phyloP scores from a whole-genome alignment of 2,329 filamentous ascomycete species.

The Drechslerella dactyloides region DNA sequence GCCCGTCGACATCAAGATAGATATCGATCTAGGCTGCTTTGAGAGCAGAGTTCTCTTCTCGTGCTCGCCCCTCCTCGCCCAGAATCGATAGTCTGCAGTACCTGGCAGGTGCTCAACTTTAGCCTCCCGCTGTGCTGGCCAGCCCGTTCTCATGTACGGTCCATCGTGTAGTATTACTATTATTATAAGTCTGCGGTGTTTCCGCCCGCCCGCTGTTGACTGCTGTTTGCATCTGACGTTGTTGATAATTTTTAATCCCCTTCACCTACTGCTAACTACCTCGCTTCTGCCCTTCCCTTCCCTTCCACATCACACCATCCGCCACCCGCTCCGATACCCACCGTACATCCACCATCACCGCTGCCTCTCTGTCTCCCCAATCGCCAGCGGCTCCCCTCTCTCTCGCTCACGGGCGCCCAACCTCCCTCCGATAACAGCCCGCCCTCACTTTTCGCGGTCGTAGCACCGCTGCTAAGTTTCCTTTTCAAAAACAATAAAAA shows the following conservation, averaged over 20 bases:
- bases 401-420: slow-evolving; percentile 8
- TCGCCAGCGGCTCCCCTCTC: slow-evolving; percentile 32
- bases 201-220: background rate
- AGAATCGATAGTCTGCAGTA: background rate
- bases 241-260: slow-evolving; percentile 32
- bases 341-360: background rate
- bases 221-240: slow-evolving; percentile 43
- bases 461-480: slow-evolving; percentile 33
- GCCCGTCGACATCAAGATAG: background rate
- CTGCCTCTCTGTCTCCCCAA: slow-evolving; percentile 17
- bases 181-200: slow-evolving; percentile 7
- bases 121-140: slow-evolving; percentile 21
- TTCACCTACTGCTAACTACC: no score
- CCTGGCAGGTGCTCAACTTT: background rate
- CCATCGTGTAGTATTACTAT: background rate
- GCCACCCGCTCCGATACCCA: slow-evolving; percentile 13
- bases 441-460: slow-evolving; percentile 36
- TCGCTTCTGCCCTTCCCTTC: background rate
- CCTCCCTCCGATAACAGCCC: slow-evolving; percentile 31
- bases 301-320: slow-evolving; percentile 8
- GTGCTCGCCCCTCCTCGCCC: background rate
- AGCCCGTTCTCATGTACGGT: background rate
- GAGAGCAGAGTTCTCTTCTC: background rate
- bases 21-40: background rate
- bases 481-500: no score